phyloP scores from a whole-genome alignment of 768 basidiomycete genomes.

The Phanerochaete carnosa region DNA sequence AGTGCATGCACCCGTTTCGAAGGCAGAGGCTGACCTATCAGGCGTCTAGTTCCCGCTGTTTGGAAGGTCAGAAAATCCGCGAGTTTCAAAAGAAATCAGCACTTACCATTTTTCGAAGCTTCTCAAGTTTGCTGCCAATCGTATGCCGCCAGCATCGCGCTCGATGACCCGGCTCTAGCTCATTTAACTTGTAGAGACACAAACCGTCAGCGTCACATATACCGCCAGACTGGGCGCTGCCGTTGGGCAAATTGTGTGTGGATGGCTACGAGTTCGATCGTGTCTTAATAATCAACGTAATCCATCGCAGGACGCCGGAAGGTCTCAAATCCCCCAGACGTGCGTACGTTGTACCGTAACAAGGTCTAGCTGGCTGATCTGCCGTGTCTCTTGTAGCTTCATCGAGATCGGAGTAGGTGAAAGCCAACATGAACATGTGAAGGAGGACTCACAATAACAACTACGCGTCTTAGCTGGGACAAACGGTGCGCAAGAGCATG shows the following conservation, averaged over 20 bases:
- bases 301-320: background rate
- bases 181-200: background rate
- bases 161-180: background rate
- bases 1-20: background rate
- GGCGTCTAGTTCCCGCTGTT: background rate
- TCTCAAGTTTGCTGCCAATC: background rate
- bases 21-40: background rate
- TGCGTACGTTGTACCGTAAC: background rate
- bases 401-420: background rate
- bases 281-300: background rate
- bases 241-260: background rate
- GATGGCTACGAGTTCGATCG: no score
- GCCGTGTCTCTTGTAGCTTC: background rate
- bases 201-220: background rate
- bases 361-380: background rate
- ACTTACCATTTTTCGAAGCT: background rate
- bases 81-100: background rate
- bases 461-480: background rate
- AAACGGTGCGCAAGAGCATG: background rate
- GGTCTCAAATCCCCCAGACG: background rate
- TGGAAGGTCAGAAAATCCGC: background rate
- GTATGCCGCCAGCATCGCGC: background rate
- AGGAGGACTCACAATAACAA: background rate
- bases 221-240: background rate
- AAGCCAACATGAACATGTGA: background rate